phyloP scores from a whole-genome alignment of 805 yeast species.

The Kuraishia ogatae region DNA sequence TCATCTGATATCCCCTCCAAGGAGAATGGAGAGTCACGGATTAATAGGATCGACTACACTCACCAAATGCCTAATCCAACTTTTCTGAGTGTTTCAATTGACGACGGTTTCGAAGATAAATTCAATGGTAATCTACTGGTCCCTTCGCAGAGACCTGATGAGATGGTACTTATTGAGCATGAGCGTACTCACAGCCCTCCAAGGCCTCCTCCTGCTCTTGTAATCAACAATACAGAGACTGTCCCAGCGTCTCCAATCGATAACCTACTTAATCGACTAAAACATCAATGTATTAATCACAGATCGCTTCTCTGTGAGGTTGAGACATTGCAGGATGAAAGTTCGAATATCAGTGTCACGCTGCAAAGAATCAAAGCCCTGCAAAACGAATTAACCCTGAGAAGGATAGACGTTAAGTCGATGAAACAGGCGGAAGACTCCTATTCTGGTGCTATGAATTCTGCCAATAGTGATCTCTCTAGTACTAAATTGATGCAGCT shows the following conservation, averaged over 20 bases:
- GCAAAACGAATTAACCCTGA: neutral
- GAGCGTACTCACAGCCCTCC: too few relatives aligned
- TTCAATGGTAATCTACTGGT: too few relatives aligned
- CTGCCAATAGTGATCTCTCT: neutral
- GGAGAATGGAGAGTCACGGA: too few relatives aligned
- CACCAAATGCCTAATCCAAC: too few relatives aligned
- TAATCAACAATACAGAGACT: neutral
- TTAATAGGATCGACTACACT: too few relatives aligned
- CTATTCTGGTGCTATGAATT: neutral
- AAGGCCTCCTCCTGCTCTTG: too few relatives aligned
- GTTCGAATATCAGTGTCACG: neutral
- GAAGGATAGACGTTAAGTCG: neutral
- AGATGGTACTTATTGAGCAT: too few relatives aligned
- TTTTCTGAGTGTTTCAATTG: too few relatives aligned
- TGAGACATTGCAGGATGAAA: neutral
- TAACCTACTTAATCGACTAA: neutral
- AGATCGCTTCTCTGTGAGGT: neutral
- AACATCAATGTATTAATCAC: neutral
- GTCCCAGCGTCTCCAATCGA: neutral
- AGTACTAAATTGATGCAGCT: neutral
- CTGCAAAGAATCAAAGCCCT: neutral
- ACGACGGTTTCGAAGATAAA: too few relatives aligned
- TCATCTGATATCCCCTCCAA: too few relatives aligned
- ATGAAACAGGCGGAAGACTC: neutral
- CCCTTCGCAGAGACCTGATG: too few relatives aligned